Evolutionary conservation across 352 stramenopile genomes (phyloP).

Genomic region (Globisporangium apiculatum): DNA sequence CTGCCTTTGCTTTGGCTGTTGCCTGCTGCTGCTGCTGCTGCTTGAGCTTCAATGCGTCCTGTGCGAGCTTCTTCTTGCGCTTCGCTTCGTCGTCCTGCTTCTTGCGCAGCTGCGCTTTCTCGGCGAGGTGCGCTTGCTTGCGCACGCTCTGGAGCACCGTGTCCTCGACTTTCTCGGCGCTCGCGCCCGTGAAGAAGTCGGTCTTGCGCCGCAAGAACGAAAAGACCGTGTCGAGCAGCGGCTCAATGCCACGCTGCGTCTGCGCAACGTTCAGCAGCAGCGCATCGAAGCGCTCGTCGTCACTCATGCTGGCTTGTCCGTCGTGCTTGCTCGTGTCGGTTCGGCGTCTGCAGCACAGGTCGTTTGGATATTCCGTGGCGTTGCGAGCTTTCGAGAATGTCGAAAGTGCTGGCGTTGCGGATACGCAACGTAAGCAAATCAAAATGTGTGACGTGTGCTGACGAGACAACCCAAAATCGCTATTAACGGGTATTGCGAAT

Average conservation of each 20-base stretch:
- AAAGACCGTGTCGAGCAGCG: conserved; percentile 97
- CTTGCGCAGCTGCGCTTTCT: conserved; percentile 71
- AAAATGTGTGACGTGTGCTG: background rate
- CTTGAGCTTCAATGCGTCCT: conserved; percentile 50
- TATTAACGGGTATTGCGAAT: too few species aligned
- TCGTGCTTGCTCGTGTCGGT: conserved; percentile 1
- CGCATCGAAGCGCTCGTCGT: conserved; percentile 87
- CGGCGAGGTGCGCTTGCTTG: conserved; percentile 87
- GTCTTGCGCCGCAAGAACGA: conserved; percentile 98
- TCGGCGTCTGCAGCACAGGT: background rate
- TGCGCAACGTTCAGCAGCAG: conserved; percentile 97
- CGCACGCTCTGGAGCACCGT: conserved; percentile 87
- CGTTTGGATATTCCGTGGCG: background rate
- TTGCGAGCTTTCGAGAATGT: background rate
- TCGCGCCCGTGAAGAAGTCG: conserved; percentile 96
- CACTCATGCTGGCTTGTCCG: conserved; percentile 32
- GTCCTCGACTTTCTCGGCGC: conserved; percentile 62
- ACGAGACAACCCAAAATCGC: background rate
- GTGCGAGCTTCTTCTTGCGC: conserved; percentile 46
- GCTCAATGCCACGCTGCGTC: conserved; percentile 96
- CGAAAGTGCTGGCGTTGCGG: background rate
- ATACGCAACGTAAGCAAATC: background rate
- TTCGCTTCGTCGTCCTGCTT: conserved; percentile 82
- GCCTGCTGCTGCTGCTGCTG: conserved; percentile 7
- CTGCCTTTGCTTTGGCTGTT: conserved; percentile 10